phyloP scores from a whole-genome alignment of 169 alveolate genomes.

The Cryptosporidium tyzzeri region DNA sequence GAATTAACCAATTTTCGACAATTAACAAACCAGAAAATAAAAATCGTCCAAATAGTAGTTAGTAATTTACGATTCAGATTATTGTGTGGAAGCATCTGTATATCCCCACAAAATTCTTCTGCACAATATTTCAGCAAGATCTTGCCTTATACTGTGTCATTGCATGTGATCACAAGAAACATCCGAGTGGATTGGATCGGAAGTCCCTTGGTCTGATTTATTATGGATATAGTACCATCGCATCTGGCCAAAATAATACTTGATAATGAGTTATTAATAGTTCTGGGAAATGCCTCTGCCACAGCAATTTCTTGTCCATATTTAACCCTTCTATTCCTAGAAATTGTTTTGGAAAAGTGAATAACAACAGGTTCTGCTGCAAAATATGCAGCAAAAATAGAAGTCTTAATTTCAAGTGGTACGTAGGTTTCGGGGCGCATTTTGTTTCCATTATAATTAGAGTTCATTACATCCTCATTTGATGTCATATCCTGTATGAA shows the following conservation, averaged over 20 bases:
- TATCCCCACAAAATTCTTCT: not conserved
- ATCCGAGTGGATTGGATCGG: slow-evolving; percentile 66
- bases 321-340: slow-evolving; percentile 65
- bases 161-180: slow-evolving; percentile 73
- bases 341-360: slow-evolving; percentile 61
- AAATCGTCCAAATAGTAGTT: not conserved
- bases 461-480: not conserved
- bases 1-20: not conserved
- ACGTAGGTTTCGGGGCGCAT: slow-evolving; percentile 52
- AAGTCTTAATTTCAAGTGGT: slow-evolving; percentile 50
- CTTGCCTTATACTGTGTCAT: slow-evolving; percentile 5
- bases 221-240: slow-evolving; percentile 72
- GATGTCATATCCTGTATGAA: not conserved
- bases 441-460: not conserved
- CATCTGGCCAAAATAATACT: slow-evolving; percentile 63
- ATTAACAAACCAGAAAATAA: not conserved
- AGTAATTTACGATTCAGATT: not conserved
- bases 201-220: slow-evolving; percentile 63
- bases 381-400: slow-evolving; percentile 70
- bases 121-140: not conserved
- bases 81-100: not conserved
- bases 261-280: slow-evolving; percentile 21
- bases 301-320: slow-evolving; percentile 73
- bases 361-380: slow-evolving; percentile 65
- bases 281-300: slow-evolving; percentile 42